Evolutionary conservation across 2,329 filamentous ascomycete species (phyloP).

Genomic region (Fonsecaea multimorphosa): DNA sequence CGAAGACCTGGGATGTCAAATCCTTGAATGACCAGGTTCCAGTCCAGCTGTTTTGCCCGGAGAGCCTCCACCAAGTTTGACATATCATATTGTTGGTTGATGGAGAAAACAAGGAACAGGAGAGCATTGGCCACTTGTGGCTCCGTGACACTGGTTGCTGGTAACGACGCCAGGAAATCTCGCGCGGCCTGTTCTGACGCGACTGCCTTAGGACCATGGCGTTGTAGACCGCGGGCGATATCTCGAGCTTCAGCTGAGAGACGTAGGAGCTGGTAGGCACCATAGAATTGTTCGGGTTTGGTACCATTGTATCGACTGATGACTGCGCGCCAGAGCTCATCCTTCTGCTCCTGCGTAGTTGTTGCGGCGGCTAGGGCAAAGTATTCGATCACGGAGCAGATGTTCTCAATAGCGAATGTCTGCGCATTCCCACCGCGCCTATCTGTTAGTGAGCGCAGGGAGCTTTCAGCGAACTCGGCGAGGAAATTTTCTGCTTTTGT

Average conservation of each 20-base stretch:
- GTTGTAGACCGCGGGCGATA: constrained; percentile 71
- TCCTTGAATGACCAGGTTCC: constrained; percentile 72
- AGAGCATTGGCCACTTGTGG: constrained; percentile 83
- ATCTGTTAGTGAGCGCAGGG: constrained; percentile 30
- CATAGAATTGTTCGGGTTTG: constrained; percentile 49
- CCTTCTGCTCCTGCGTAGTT: constrained; percentile 28
- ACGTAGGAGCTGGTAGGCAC: constrained; percentile 53
- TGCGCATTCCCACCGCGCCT: constrained; percentile 20
- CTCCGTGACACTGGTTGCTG: constrained; percentile 72
- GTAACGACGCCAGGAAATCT: constrained; percentile 63
- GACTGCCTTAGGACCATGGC: constrained; percentile 75
- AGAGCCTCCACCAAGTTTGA: constrained; percentile 70
- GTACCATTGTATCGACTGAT: constrained; percentile 27
- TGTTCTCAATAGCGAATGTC: constrained; percentile 26
- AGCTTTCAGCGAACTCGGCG: constrained; percentile 24
- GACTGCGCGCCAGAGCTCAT: constrained; percentile 31
- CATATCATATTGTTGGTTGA: constrained; percentile 68
- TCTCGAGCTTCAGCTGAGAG: constrained; percentile 51
- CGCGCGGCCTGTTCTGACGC: constrained; percentile 73
- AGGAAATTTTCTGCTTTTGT: constrained; percentile 66
- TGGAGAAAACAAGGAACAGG: constrained; percentile 70
- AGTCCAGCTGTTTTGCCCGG: constrained; percentile 64
- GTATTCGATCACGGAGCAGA: constrained; percentile 37
- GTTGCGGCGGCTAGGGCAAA: constrained; percentile 30
- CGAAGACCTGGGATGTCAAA: constrained; percentile 82